Conservation (phyloP, 1,139 yeast species). For the Candida glucosophila region DNA sequence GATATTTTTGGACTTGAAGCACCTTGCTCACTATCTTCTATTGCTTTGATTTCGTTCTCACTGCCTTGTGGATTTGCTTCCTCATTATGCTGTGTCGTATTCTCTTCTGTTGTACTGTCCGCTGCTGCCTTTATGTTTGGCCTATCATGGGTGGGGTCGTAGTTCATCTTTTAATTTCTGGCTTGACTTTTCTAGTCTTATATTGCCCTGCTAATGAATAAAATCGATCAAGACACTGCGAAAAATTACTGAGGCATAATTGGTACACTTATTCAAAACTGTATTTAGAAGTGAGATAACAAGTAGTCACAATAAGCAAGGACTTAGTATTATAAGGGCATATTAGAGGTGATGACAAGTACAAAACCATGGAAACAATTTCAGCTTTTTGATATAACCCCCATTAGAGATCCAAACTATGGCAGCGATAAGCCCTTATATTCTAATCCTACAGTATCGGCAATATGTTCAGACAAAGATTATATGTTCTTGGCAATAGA, state of each 20-base stretch:
- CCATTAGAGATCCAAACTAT: conserved; percentile 74
- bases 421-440: conserved; percentile 58
- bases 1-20: background rate
- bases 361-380: conserved; percentile 71
- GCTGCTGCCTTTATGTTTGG: too few relatives aligned
- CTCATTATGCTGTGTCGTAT: too few relatives aligned
- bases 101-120: too few relatives aligned
- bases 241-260: background rate
- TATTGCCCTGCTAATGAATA: too few relatives aligned
- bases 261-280: too few relatives aligned
- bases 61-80: too few relatives aligned
- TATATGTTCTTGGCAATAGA: conserved; percentile 53
- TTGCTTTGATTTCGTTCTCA: too few relatives aligned
- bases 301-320: too few relatives aligned
- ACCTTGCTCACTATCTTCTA: background rate
- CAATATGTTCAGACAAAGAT: conserved; percentile 47
- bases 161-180: conserved; percentile 12
- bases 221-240: too few relatives aligned
- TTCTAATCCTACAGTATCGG: conserved; percentile 68
- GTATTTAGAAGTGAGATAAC: too few relatives aligned
- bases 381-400: conserved; percentile 76
- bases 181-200: background rate
- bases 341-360: conserved; percentile 14
- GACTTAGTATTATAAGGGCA: too few relatives aligned
- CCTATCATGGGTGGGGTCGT: conserved; percentile 27